Evolutionary conservation across 768 basidiomycete species (phyloP).

Genomic region (Boletus eberwhitei): DNA sequence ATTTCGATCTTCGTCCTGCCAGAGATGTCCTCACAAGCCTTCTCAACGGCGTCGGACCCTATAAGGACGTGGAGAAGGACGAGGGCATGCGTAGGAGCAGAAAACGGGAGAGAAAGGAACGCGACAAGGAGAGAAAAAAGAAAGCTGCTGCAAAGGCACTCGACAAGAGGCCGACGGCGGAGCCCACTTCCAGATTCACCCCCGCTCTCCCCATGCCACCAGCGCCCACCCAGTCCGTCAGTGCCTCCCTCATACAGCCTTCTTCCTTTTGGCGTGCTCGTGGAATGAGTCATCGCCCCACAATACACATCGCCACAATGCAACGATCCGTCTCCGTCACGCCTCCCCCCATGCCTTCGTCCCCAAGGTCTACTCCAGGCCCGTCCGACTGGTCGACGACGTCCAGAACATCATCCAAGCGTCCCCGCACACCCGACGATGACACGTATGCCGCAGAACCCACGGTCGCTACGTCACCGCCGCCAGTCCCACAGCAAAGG

Average conservation of each 20-base stretch:
- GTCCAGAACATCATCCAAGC: conserved; percentile 76
- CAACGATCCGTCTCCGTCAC: conserved; percentile 74
- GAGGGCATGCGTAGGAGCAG: conserved; percentile 53
- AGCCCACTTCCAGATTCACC: conserved; percentile 13
- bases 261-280: conserved; percentile 64
- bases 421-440: conserved; percentile 72
- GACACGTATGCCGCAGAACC: conserved; percentile 39
- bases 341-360: conserved; percentile 63
- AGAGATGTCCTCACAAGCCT: conserved; percentile 79
- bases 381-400: conserved; percentile 72
- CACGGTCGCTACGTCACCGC: conserved; percentile 18
- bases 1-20: conserved; percentile 62
- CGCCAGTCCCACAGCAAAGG: conserved; percentile 35
- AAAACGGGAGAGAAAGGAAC: conserved; percentile 47
- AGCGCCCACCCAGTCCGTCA: conserved; percentile 25
- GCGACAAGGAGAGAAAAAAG: conserved; percentile 49
- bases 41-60: conserved; percentile 69
- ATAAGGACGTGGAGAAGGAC: conserved; percentile 59
- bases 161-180: conserved; percentile 31
- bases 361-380: conserved; percentile 71
- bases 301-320: conserved; percentile 66
- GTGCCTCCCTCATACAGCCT: conserved; percentile 31
- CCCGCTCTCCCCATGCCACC: conserved; percentile 17
- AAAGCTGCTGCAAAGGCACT: conserved; percentile 34
- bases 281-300: conserved; percentile 42